These are phyloP conservation scores for Croton laevigatus DNA, from an alignment of 441 rosid species.

Conservation along the genomic window DNA sequence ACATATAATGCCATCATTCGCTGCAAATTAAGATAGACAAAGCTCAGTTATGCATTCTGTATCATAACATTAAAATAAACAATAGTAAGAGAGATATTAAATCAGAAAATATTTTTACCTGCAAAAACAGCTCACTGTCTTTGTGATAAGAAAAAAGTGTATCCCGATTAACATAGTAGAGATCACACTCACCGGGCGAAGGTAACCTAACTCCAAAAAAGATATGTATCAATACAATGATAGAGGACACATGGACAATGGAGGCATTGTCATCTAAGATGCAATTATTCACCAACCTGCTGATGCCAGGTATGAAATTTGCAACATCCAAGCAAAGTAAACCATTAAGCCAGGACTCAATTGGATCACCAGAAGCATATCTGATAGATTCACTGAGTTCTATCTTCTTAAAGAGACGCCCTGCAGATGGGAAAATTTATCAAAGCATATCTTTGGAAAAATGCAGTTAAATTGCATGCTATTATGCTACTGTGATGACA, in stretches of 20 bases:
- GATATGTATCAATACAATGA: constrained; percentile 17
- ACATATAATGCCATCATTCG: constrained; percentile 98
- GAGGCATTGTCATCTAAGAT: constrained; percentile 13
- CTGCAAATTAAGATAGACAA: constrained; percentile 44
- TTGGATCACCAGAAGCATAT: constrained; percentile 89
- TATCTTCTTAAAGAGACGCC: constrained; percentile 84
- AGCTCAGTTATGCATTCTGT: constrained; percentile 12
- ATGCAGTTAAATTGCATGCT: not conserved
- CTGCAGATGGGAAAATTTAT: constrained; percentile 33
- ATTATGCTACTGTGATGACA: not conserved
- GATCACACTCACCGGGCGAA: constrained; percentile 83
- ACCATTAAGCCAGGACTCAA: constrained; percentile 92
- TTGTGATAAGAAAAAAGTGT: constrained; percentile 95
- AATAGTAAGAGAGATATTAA: not conserved
- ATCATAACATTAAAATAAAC: constrained; percentile 1
- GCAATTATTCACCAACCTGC: constrained; percentile 44
- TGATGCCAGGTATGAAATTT: constrained; percentile 62
- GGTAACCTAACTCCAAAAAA: constrained; percentile 57
- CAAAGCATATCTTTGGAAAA: not conserved
- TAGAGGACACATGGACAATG: constrained; percentile 7
- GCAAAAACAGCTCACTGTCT: constrained; percentile 93
- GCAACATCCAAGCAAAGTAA: constrained; percentile 92
- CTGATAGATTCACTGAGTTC: constrained; percentile 92
- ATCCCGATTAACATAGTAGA: constrained; percentile 90
- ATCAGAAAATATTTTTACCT: constrained; percentile 45